phyloP scores from a whole-genome alignment of 306 rosid species.

The Hippophae gyantsensis region DNA sequence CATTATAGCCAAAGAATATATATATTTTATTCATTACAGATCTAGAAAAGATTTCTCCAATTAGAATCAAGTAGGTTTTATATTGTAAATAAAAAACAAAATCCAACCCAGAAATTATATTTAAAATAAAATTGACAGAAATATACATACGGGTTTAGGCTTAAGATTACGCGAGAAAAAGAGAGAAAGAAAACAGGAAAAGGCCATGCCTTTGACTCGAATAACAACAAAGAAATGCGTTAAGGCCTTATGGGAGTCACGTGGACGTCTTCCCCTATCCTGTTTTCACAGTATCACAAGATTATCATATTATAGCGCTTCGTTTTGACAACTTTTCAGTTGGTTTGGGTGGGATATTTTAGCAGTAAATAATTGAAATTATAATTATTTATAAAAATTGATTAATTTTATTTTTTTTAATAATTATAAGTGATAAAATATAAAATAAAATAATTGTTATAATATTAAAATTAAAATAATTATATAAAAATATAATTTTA shows the following conservation, averaged over 20 bases:
- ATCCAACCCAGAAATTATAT: too few relatives aligned
- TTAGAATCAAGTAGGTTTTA: background rate
- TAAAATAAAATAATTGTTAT: too few relatives aligned
- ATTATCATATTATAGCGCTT: background rate
- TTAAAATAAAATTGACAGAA: too few relatives aligned
- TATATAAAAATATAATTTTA: too few relatives aligned
- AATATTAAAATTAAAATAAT: too few relatives aligned
- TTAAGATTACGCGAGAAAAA: background rate
- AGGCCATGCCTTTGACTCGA: background rate
- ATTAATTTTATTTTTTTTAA: too few relatives aligned
- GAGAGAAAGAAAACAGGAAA: background rate
- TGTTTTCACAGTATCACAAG: background rate
- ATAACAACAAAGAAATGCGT: slow-evolving; percentile 19
- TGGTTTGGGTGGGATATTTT: too few relatives aligned
- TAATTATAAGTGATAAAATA: too few relatives aligned
- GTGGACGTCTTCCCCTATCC: slow-evolving; percentile 28
- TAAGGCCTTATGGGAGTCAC: slow-evolving; percentile 41
- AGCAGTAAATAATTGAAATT: too few relatives aligned
- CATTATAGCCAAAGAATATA: slow-evolving; percentile 1
- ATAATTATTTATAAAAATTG: too few relatives aligned
- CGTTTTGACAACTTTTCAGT: too few relatives aligned
- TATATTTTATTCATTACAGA: background rate
- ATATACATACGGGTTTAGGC: background rate
- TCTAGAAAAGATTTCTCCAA: background rate
- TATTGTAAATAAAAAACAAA: too few relatives aligned